These are phyloP conservation scores for Ulota crispa DNA, from an alignment of 225 moss, liverwort and hornwort species.

Conservation along the genomic window DNA sequence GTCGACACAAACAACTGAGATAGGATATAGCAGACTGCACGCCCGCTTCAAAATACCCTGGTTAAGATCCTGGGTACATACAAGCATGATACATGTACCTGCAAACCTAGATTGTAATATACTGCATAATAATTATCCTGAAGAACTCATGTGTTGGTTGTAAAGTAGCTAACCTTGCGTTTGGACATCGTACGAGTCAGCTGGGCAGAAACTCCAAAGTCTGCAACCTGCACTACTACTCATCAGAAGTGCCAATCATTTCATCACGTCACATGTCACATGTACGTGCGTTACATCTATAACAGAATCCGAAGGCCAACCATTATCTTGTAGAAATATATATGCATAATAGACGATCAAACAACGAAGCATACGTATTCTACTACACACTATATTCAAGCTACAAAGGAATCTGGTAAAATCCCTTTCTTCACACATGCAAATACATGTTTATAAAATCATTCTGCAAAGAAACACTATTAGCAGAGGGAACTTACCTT, in stretches of 20 bases:
- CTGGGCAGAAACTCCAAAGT: slow-evolving; percentile 99
- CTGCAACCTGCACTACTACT: slow-evolving; percentile 85
- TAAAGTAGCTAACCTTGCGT: slow-evolving; percentile 67
- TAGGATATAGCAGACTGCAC: background rate
- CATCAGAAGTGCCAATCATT: slow-evolving; percentile 44
- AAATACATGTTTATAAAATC: background rate
- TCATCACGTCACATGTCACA: slow-evolving; percentile 16
- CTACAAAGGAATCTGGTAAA: background rate
- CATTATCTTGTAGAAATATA: background rate
- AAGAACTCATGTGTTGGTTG: background rate
- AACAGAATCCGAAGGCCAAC: background rate
- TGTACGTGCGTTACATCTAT: background rate
- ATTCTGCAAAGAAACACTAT: background rate
- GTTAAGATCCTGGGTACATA: background rate
- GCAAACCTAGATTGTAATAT: background rate
- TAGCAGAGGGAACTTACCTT: slow-evolving; percentile 56
- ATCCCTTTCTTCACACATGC: background rate
- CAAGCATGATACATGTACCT: slow-evolving; percentile 8
- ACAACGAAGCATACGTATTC: slow-evolving; percentile 2
- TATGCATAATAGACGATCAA: background rate
- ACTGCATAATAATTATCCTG: background rate
- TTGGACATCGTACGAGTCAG: slow-evolving; percentile 94
- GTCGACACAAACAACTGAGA: slow-evolving; percentile 8
- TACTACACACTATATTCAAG: background rate
- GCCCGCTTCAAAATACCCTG: background rate